Conservation (phyloP, 2,329 filamentous ascomycete genomes). For the Aspergillus felis region DNA sequence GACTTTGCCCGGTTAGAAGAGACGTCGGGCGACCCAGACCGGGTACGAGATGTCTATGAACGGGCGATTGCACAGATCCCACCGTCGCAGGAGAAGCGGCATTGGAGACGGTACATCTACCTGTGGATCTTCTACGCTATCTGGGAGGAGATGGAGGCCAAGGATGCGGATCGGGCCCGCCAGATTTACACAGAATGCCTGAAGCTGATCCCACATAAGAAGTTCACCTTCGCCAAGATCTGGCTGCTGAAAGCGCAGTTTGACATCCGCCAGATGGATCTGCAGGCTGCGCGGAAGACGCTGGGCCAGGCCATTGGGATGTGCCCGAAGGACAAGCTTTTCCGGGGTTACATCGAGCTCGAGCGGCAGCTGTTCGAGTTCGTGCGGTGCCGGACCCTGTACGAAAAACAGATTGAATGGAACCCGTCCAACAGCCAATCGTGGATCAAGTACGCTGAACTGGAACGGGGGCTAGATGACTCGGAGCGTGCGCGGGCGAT, state of each 20-base stretch:
- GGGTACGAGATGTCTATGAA: constrained; percentile 90
- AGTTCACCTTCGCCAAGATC: constrained; percentile 95
- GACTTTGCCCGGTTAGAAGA: constrained; percentile 92
- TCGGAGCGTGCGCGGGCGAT: constrained; percentile 83
- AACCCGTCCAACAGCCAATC: constrained; percentile 86
- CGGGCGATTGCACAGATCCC: constrained; percentile 92
- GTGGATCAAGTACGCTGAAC: constrained; percentile 94
- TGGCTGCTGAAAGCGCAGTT: constrained; percentile 95
- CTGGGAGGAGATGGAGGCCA: constrained; percentile 85
- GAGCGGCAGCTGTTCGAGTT: constrained; percentile 96
- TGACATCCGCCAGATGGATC: constrained; percentile 80
- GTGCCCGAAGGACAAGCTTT: constrained; percentile 94
- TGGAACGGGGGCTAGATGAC: constrained; percentile 89
- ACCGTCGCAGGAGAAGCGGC: constrained; percentile 90
- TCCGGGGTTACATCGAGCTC: constrained; percentile 87
- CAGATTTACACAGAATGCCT: constrained; percentile 91
- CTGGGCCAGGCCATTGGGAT: constrained; percentile 86
- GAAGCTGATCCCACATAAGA: constrained; percentile 86
- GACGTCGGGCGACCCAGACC: constrained; percentile 72
- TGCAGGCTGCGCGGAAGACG: constrained; percentile 78
- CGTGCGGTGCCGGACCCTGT: constrained; percentile 80
- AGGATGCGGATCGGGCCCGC: constrained; percentile 71
- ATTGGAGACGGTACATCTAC: constrained; percentile 97
- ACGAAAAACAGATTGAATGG: constrained; percentile 91
- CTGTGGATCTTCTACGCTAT: constrained; percentile 97